These are phyloP conservation scores for Draba incana DNA, from an alignment of 345 rosid genomes.

Conservation along the genomic window DNA sequence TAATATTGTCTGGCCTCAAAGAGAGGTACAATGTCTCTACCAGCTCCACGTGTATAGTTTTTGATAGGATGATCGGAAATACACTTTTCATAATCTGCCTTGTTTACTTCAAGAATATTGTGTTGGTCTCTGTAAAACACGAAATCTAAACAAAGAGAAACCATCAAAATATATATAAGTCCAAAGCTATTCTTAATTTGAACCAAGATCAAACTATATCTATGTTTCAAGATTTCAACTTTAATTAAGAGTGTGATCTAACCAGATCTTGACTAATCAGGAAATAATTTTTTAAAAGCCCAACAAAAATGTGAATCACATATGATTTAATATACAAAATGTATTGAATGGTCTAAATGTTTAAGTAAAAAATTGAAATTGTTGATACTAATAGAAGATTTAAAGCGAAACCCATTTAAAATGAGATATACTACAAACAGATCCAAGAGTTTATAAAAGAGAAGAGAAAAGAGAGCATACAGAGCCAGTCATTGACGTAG, in stretches of 20 bases:
- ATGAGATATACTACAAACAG: slow-evolving; percentile 30
- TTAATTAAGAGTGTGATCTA: slow-evolving; percentile 1
- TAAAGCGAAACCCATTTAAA: background rate
- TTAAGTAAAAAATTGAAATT: too few relatives aligned
- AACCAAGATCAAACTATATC: background rate
- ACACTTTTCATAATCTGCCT: slow-evolving; percentile 72
- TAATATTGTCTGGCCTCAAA: slow-evolving; percentile 73
- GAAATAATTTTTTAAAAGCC: background rate
- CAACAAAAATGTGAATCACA: background rate
- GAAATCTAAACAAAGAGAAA: slow-evolving; percentile 53
- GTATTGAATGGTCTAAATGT: background rate
- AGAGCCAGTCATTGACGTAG: slow-evolving; percentile 93
- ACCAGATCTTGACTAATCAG: slow-evolving; percentile 34
- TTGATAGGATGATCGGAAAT: slow-evolving; percentile 66
- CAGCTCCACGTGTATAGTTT: slow-evolving; percentile 89
- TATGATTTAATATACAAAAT: background rate
- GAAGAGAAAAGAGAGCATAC: slow-evolving; percentile 48
- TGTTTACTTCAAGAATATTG: slow-evolving; percentile 88
- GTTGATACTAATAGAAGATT: background rate
- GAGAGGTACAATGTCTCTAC: slow-evolving; percentile 87
- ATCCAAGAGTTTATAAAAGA: background rate
- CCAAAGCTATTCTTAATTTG: background rate
- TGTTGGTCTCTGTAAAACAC: slow-evolving; percentile 88
- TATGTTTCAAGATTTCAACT: slow-evolving; percentile 27
- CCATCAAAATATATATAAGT: slow-evolving; percentile 4